A percentile compares a stretch with the other conserved stretches of the same genome.
phyloP scores from a whole-genome alignment of 2,329 filamentous ascomycete species.

The Colletotrichum higginsianum region DNA sequence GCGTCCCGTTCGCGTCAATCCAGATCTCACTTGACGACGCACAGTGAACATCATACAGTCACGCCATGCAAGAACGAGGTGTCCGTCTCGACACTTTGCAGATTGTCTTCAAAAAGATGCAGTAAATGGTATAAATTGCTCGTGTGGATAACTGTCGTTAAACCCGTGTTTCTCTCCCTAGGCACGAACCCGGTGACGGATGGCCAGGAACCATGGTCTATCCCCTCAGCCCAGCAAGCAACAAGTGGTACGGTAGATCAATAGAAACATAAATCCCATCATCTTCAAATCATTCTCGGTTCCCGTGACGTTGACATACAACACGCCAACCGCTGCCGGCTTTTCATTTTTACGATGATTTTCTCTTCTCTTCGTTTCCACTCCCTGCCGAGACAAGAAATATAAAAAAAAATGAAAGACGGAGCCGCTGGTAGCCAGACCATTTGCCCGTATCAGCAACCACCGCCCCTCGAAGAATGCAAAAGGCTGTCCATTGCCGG shows the following conservation, averaged over 20 bases:
- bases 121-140: constrained; percentile 9
- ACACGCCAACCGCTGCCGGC: constrained; percentile 22
- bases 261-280: constrained; percentile 35
- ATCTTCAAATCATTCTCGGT: constrained; percentile 45
- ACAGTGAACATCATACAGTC: no score
- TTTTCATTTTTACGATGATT: constrained; percentile 42
- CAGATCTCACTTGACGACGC: not conserved
- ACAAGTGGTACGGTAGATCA: constrained; percentile 21
- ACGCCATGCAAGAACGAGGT: no score
- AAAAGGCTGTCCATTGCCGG: constrained; percentile 3
- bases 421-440: constrained; percentile 43
- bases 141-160: not conserved
- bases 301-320: constrained; percentile 42
- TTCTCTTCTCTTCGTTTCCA: constrained; percentile 44
- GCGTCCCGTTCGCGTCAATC: not conserved
- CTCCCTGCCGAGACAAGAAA: constrained; percentile 38
- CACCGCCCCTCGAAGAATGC: constrained; percentile 38
- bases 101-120: not conserved
- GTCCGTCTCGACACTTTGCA: no score
- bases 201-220: constrained; percentile 57
- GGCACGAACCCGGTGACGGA: constrained; percentile 58
- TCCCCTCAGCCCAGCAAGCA: constrained; percentile 50
- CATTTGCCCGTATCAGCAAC: constrained; percentile 28
- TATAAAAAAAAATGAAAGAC: constrained; percentile 37
- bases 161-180: constrained; percentile 29